Evolutionary conservation across 352 stramenopile genomes (phyloP).

Genomic region (Plasmopara viticola): DNA sequence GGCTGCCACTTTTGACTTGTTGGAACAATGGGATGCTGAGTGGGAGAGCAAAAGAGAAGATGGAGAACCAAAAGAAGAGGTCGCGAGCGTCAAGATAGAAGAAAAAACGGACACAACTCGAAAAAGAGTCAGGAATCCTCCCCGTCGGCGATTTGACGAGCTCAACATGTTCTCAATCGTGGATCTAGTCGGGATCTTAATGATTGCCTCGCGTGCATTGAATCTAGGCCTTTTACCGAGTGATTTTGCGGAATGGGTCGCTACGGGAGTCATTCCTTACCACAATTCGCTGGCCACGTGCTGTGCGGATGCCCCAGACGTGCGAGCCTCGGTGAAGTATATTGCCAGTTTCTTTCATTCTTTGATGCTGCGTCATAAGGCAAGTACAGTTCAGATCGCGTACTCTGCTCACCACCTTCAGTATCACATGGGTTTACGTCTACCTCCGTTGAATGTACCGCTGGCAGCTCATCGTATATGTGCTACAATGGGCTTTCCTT

Average conservation of each 20-base stretch:
- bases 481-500: constrained; percentile 47
- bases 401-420: constrained; percentile 55
- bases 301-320: constrained; percentile 27
- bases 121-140: not conserved
- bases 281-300: constrained; percentile 54
- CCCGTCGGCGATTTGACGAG: constrained; percentile 19
- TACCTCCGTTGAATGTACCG: constrained; percentile 66
- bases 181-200: constrained; percentile 54
- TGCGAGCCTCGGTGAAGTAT: constrained; percentile 41
- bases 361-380: constrained; percentile 28
- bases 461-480: constrained; percentile 51
- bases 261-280: constrained; percentile 50
- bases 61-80: constrained; percentile 3
- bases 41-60: constrained; percentile 28
- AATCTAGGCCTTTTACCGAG: constrained; percentile 55
- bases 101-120: not conserved
- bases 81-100: constrained; percentile 1
- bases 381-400: constrained; percentile 34
- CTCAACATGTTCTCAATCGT: constrained; percentile 42
- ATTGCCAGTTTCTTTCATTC: constrained; percentile 60
- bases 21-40: constrained; percentile 66
- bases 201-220: constrained; percentile 54
- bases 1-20: constrained; percentile 44
- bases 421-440: constrained; percentile 58
- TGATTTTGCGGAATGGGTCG: constrained; percentile 62